Evolutionary conservation across 257 asterid species (phyloP).

Genomic region (Nicotiana obtusifolia): DNA sequence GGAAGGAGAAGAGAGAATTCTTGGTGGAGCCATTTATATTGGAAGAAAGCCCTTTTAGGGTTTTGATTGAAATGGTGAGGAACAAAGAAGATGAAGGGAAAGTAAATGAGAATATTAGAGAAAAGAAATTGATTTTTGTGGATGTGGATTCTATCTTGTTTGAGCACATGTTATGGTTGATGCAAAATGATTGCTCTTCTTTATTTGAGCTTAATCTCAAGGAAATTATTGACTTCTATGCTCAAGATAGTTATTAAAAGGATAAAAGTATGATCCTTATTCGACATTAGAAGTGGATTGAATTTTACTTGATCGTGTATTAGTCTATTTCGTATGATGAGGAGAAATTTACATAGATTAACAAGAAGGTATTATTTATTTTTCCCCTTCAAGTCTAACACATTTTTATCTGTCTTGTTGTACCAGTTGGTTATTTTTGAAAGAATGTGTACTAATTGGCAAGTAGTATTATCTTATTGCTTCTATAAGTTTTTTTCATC

Average conservation of each 20-base stretch:
- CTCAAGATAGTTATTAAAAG: slow-evolving; percentile 19
- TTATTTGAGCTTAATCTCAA: slow-evolving; percentile 35
- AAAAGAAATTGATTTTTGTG: slow-evolving; percentile 26
- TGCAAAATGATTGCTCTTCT: slow-evolving; percentile 41
- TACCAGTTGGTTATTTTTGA: neutral
- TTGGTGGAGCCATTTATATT: slow-evolving; percentile 8
- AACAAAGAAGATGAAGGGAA: neutral
- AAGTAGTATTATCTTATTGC: neutral
- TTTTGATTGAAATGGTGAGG: slow-evolving; percentile 11
- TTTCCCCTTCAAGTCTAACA: neutral
- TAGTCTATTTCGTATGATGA: too few relatives aligned
- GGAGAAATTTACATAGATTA: neutral
- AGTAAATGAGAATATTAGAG: neutral
- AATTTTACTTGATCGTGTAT: neutral
- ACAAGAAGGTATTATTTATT: neutral
- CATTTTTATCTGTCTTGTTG: neutral
- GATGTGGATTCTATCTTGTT: slow-evolving; percentile 41
- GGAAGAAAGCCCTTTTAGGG: slow-evolving; percentile 6
- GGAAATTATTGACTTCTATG: slow-evolving; percentile 39
- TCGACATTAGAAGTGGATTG: neutral
- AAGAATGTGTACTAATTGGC: neutral
- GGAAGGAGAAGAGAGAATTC: neutral
- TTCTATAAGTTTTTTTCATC: neutral
- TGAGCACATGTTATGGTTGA: slow-evolving; percentile 42
- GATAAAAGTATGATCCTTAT: too few relatives aligned